phyloP scores from a whole-genome alignment of 768 basidiomycete genomes.

The Psilocybe sp. region DNA sequence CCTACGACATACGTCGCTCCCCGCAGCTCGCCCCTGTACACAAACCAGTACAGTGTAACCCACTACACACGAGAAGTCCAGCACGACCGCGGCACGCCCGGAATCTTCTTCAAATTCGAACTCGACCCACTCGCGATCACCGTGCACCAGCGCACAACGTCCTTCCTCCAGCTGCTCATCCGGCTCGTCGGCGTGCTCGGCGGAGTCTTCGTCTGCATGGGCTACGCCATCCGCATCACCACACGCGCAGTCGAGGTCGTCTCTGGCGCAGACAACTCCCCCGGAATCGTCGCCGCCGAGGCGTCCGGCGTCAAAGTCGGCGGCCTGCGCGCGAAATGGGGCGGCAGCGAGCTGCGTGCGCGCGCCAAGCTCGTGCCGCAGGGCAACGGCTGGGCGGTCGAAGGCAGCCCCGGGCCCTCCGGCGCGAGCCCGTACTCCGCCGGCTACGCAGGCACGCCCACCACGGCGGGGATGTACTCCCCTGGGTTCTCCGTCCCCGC shows the following conservation, averaged over 20 bases:
- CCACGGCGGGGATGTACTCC: slow-evolving; percentile 8
- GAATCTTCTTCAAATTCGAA: slow-evolving; percentile 98
- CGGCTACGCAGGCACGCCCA: slow-evolving; percentile 31
- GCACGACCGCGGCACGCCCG: slow-evolving; percentile 80
- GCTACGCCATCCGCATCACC: slow-evolving; percentile 68
- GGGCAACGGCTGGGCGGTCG: slow-evolving; percentile 59
- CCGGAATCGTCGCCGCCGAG: slow-evolving; percentile 62
- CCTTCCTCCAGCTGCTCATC: slow-evolving; percentile 78
- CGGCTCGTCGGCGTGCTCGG: slow-evolving; percentile 91
- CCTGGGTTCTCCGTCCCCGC: slow-evolving; percentile 23
- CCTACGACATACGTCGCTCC: slow-evolving; percentile 90
- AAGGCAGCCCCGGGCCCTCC: slow-evolving; percentile 28
- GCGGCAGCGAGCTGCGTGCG: slow-evolving; percentile 59
- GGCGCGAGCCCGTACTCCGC: slow-evolving; percentile 31
- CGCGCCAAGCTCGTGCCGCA: slow-evolving; percentile 55
- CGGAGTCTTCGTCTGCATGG: slow-evolving; percentile 83
- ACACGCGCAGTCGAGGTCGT: slow-evolving; percentile 67
- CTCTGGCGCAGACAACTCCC: slow-evolving; percentile 45
- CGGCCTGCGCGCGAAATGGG: slow-evolving; percentile 64
- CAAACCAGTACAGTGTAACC: slow-evolving; percentile 92
- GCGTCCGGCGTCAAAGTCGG: slow-evolving; percentile 53
- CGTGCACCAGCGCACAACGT: slow-evolving; percentile 85
- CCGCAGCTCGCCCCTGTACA: slow-evolving; percentile 58
- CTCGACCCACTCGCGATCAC: slow-evolving; percentile 86
- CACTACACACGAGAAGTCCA: slow-evolving; percentile 79